phyloP scores from a whole-genome alignment of 208 protist species.

The Acanthamoeba healyi region DNA sequence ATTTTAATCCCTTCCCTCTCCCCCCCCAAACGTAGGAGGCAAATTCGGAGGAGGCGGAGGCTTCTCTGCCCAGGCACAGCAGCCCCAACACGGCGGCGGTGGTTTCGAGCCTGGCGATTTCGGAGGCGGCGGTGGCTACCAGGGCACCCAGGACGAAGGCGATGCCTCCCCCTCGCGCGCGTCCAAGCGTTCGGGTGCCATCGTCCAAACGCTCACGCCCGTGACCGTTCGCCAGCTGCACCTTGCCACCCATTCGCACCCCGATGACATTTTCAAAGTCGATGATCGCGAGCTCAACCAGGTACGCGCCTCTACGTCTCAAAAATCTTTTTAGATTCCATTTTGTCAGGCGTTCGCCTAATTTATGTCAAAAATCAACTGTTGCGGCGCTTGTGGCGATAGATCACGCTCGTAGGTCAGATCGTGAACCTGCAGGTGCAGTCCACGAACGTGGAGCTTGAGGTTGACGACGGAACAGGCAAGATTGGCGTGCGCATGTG shows the following conservation, averaged over 20 bases:
- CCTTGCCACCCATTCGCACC: neutral
- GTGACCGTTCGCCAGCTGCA: constrained; percentile 48
- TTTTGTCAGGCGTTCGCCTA: no score
- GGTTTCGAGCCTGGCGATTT: neutral
- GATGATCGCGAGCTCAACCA: constrained; percentile 57
- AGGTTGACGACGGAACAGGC: constrained; percentile 49
- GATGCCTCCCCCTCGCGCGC: neutral
- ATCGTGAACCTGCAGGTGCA: constrained; percentile 30
- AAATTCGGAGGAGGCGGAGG: neutral
- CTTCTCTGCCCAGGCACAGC: neutral
- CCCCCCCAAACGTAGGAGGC: neutral
- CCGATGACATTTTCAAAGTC: constrained; percentile 59
- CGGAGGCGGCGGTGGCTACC: neutral
- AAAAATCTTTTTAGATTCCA: neutral
- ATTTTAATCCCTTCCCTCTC: no score
- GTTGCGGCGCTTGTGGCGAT: neutral
- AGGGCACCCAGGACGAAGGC: neutral
- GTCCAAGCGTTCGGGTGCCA: neutral
- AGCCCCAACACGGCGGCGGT: neutral
- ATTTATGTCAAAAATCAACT: no score
- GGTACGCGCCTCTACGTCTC: neutral
- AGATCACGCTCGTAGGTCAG: constrained; percentile 70
- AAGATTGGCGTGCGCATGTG: constrained; percentile 51
- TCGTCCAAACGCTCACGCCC: constrained; percentile 42
- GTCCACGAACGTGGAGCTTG: constrained; percentile 59